Percentiles rank a stretch among this genome's conserved stretches.
Evolutionary conservation across 306 rosid genomes (phyloP).

Genomic region (Quercus agrifolia): DNA sequence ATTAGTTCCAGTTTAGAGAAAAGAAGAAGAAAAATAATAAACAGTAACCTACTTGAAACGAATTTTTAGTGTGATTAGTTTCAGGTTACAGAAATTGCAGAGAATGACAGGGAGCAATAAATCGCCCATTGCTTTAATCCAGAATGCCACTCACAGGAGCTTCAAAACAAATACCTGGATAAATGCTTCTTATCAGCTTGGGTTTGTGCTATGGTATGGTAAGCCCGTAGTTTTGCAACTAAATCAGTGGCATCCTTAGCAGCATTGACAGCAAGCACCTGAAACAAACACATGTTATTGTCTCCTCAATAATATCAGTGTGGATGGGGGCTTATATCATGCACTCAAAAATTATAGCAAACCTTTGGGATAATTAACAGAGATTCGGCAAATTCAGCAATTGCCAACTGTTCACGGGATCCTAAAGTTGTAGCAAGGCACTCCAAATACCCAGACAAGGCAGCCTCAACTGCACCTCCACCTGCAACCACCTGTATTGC

Average conservation of each 20-base stretch:
- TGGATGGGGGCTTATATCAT: neutral
- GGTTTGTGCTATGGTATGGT: slow-evolving; percentile 85
- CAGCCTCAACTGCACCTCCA: slow-evolving; percentile 97
- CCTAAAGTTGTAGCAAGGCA: slow-evolving; percentile 95
- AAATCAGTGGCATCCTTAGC: slow-evolving; percentile 97
- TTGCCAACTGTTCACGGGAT: slow-evolving; percentile 97
- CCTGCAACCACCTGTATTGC: slow-evolving; percentile 90
- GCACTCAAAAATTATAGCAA: slow-evolving; percentile 1
- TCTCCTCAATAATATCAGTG: neutral
- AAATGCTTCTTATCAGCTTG: slow-evolving; percentile 84
- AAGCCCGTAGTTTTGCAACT: slow-evolving; percentile 85
- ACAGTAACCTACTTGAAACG: neutral
- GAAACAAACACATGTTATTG: slow-evolving; percentile 22
- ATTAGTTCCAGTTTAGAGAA: neutral
- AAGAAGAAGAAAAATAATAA: neutral
- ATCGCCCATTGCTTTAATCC: neutral
- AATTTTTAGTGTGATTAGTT: neutral
- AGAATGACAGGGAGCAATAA: neutral
- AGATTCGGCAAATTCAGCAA: slow-evolving; percentile 96
- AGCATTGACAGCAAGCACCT: slow-evolving; percentile 98
- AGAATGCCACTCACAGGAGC: neutral
- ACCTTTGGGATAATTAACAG: slow-evolving; percentile 88
- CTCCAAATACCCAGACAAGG: slow-evolving; percentile 89
- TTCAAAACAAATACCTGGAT: slow-evolving; percentile 56
- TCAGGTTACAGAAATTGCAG: neutral